phyloP scores from a whole-genome alignment of 441 rosid species.

The Geranium incanum region DNA sequence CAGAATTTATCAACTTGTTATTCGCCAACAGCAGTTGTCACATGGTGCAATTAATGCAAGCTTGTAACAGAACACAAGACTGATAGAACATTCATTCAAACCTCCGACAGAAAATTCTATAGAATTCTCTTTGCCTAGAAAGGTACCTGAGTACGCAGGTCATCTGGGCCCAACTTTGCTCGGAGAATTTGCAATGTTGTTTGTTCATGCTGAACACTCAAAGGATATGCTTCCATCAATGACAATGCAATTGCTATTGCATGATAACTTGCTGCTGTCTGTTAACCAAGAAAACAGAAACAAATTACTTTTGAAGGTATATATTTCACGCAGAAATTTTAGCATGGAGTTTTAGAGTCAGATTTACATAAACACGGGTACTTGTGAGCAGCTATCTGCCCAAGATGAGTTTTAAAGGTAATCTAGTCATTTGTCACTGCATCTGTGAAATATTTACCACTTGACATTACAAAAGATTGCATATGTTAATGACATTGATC shows the following conservation, averaged over 20 bases:
- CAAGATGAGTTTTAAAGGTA: too few relatives aligned
- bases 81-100: constrained; percentile 5
- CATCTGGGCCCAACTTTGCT: constrained; percentile 70
- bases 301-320: background rate
- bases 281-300: constrained; percentile 10
- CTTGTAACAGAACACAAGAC: background rate
- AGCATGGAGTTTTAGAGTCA: background rate
- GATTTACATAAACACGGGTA: too few relatives aligned
- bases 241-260: constrained; percentile 86
- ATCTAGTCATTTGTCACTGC: background rate
- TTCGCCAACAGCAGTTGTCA: background rate
- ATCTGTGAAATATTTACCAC: background rate
- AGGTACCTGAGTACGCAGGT: constrained; percentile 63
- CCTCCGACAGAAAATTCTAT: background rate
- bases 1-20: background rate
- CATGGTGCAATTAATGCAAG: background rate
- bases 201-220: constrained; percentile 81
- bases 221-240: constrained; percentile 64
- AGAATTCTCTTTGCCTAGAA: background rate
- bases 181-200: constrained; percentile 72
- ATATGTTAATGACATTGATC: background rate
- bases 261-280: constrained; percentile 86
- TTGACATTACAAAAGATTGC: background rate
- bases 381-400: too few relatives aligned
- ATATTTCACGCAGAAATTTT: background rate